Evolutionary conservation across 345 rosid species (phyloP).

Genomic region (Angophora floribunda): DNA sequence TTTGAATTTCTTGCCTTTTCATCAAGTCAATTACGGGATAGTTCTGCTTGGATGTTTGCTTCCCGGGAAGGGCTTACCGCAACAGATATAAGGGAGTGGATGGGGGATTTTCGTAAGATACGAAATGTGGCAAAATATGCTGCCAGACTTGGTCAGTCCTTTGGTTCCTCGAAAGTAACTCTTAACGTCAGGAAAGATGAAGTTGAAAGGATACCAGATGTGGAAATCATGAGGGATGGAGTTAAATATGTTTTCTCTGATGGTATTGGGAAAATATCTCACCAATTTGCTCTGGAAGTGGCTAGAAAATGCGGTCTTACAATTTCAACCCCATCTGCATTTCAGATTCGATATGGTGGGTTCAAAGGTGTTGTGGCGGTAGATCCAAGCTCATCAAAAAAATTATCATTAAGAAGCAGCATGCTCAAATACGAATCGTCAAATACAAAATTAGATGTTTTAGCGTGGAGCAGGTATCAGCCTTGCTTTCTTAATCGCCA

Average conservation of each 20-base stretch:
- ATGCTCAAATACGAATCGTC: constrained; percentile 22
- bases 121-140: constrained; percentile 49
- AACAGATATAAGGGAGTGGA: constrained; percentile 20
- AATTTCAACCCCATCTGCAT: constrained; percentile 20
- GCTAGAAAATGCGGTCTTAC: constrained; percentile 22
- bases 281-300: constrained; percentile 34
- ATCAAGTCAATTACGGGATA: constrained; percentile 37
- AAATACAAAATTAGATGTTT: constrained; percentile 31
- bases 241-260: constrained; percentile 24
- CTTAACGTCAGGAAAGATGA: constrained; percentile 19
- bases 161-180: constrained; percentile 43
- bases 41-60: constrained; percentile 64
- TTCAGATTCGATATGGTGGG: constrained; percentile 33
- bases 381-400: constrained; percentile 37
- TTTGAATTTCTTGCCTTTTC: constrained; percentile 61
- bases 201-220: constrained; percentile 34
- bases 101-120: constrained; percentile 30
- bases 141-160: constrained; percentile 40
- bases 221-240: constrained; percentile 6
- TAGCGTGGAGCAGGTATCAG: constrained; percentile 42
- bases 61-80: constrained; percentile 27
- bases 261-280: constrained; percentile 56
- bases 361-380: constrained; percentile 77
- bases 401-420: constrained; percentile 29
- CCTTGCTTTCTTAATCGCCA: constrained; percentile 51